Percentiles rank a stretch among this genome's conserved stretches.
Conservation (phyloP, 805 yeast species). For the Metschnikowia koreensis region DNA sequence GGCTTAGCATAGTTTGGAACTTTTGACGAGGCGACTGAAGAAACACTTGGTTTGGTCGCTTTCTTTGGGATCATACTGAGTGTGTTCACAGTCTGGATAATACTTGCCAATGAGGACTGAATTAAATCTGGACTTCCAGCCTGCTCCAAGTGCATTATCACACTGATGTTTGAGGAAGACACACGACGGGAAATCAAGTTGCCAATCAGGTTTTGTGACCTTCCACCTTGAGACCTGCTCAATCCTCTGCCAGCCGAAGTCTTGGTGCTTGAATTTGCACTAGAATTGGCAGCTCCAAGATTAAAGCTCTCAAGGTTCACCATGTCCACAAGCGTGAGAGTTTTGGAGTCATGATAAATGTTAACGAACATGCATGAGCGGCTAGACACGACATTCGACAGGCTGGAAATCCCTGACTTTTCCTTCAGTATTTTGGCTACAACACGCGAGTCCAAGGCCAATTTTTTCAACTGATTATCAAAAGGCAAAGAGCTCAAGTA, state of each 20-base stretch:
- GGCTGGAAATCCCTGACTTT: slow-evolving; percentile 23
- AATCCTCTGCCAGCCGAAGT: slow-evolving; percentile 27
- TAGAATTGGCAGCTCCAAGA: slow-evolving; percentile 15
- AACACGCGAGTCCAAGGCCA: slow-evolving; percentile 6
- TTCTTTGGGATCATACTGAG: slow-evolving; percentile 8
- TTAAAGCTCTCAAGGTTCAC: slow-evolving; percentile 31
- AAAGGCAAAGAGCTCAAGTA: slow-evolving; percentile 15
- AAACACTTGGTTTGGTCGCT: neutral
- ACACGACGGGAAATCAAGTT: slow-evolving; percentile 25
- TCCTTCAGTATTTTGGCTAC: slow-evolving; percentile 17
- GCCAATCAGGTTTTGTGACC: slow-evolving; percentile 28
- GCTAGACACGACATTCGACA: slow-evolving; percentile 21
- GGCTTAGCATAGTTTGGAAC: slow-evolving; percentile 35
- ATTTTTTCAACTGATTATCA: slow-evolving; percentile 16
- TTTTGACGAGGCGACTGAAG: neutral
- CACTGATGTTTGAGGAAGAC: slow-evolving; percentile 14
- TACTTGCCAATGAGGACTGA: slow-evolving; percentile 27
- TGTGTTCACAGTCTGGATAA: slow-evolving; percentile 22
- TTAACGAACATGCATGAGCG: slow-evolving; percentile 29
- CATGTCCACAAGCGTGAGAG: slow-evolving; percentile 26
- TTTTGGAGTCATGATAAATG: slow-evolving; percentile 19
- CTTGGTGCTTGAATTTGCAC: slow-evolving; percentile 29
- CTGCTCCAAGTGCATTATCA: slow-evolving; percentile 29
- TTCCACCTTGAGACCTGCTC: slow-evolving; percentile 12
- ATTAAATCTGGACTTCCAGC: slow-evolving; percentile 24